A percentile compares a stretch with the other conserved stretches of the same genome.
These are phyloP conservation scores for Perkinsus chesapeaki DNA, from an alignment of 169 alveolate genomes.

Conservation along the genomic window DNA sequence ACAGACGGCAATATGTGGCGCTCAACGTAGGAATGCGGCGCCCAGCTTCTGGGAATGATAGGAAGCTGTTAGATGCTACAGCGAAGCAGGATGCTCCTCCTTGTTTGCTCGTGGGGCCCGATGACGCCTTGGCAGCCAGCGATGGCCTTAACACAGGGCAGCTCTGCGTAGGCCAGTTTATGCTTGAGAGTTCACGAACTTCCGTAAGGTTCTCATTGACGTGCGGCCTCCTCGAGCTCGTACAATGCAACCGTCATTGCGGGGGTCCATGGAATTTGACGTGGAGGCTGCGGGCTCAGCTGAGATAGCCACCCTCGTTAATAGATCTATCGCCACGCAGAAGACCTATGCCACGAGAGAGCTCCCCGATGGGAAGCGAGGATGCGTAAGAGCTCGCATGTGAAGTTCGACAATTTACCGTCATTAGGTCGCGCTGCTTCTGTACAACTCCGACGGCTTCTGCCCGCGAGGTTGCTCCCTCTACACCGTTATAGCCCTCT, in stretches of 20 bases:
- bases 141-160: not conserved
- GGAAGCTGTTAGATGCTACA: not conserved
- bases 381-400: not conserved
- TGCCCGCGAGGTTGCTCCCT: not conserved
- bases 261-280: not conserved
- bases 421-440: not conserved
- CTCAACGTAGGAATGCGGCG: no score
- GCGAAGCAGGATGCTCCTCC: not conserved
- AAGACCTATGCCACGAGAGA: not conserved
- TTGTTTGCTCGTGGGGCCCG: not conserved
- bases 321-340: not conserved
- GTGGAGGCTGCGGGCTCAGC: not conserved
- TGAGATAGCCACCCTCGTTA: not conserved
- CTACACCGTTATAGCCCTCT: not conserved
- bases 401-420: not conserved
- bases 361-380: not conserved
- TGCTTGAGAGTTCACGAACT: not conserved
- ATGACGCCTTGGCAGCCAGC: not conserved
- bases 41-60: no score
- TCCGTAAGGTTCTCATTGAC: not conserved
- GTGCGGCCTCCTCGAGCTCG: not conserved
- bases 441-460: not conserved
- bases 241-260: not conserved
- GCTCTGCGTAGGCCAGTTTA: not conserved
- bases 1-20: not conserved